Evolutionary conservation across 306 rosid genomes (phyloP).

Genomic region (Rubus idaeus): DNA sequence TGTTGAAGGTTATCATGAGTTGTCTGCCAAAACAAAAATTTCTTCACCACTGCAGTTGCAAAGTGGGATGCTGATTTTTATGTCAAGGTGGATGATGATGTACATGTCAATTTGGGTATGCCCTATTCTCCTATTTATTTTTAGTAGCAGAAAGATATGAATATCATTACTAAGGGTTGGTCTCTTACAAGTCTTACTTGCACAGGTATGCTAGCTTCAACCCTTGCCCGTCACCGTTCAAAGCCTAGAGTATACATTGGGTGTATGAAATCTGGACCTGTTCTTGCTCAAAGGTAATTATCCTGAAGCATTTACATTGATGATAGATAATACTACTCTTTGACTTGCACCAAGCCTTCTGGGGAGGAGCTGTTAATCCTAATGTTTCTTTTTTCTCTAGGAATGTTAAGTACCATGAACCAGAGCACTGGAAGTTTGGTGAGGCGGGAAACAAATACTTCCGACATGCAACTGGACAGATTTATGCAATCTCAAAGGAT

Average conservation of each 20-base stretch:
- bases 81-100: slow-evolving; percentile 96
- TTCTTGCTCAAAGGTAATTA: slow-evolving; percentile 77
- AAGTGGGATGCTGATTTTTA: slow-evolving; percentile 95
- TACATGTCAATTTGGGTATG: slow-evolving; percentile 95
- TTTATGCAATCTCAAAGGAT: slow-evolving; percentile 92
- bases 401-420: slow-evolving; percentile 92
- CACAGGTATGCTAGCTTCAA: slow-evolving; percentile 83
- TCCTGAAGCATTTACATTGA: slow-evolving; percentile 7
- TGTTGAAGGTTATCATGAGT: slow-evolving; percentile 95
- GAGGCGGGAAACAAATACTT: slow-evolving; percentile 97
- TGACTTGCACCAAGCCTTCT: neutral
- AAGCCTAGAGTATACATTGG: slow-evolving; percentile 96
- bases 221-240: slow-evolving; percentile 80
- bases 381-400: slow-evolving; percentile 33
- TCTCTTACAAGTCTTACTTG: slow-evolving; percentile 20
- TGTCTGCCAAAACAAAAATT: slow-evolving; percentile 89
- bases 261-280: slow-evolving; percentile 99
- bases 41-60: slow-evolving; percentile 89
- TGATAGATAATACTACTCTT: slow-evolving; percentile 1
- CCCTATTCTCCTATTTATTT: slow-evolving; percentile 6
- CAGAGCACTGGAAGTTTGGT: slow-evolving; percentile 98
- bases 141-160: neutral
- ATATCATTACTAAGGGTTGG: neutral
- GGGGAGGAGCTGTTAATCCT: slow-evolving; percentile 9
- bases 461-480: slow-evolving; percentile 98